Evolutionary conservation across 345 rosid genomes (phyloP).

Genomic region (Reutealis trisperma): DNA sequence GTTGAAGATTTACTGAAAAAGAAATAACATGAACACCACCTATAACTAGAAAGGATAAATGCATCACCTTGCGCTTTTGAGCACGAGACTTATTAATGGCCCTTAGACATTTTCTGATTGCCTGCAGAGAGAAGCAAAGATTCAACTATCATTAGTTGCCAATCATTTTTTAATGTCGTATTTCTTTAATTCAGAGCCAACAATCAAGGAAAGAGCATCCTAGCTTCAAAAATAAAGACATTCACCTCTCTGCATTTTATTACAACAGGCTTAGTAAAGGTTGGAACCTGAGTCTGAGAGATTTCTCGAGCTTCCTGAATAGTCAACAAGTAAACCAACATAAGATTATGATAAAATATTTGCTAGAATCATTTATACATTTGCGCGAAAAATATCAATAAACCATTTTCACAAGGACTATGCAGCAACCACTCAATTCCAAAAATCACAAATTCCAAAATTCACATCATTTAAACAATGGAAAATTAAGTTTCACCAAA

Average conservation of each 20-base stretch:
- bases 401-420: neutral
- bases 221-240: neutral
- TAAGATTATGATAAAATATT: conserved; percentile 23
- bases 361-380: neutral
- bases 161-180: neutral
- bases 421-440: neutral
- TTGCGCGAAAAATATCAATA: neutral
- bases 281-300: conserved; percentile 55
- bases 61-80: conserved; percentile 87
- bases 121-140: conserved; percentile 41
- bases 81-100: conserved; percentile 97
- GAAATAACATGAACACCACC: neutral
- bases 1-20: neutral
- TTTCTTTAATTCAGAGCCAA: neutral
- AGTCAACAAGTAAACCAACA: conserved; percentile 22
- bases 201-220: neutral
- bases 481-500: neutral
- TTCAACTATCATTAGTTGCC: neutral
- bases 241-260: conserved; percentile 90
- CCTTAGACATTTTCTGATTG: conserved; percentile 79
- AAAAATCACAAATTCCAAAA: neutral
- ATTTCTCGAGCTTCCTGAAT: conserved; percentile 83
- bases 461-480: neutral
- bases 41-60: neutral
- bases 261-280: conserved; percentile 62